These are phyloP conservation scores for Perkinsus olseni DNA, from an alignment of 169 alveolate genomes.

Conservation along the genomic window DNA sequence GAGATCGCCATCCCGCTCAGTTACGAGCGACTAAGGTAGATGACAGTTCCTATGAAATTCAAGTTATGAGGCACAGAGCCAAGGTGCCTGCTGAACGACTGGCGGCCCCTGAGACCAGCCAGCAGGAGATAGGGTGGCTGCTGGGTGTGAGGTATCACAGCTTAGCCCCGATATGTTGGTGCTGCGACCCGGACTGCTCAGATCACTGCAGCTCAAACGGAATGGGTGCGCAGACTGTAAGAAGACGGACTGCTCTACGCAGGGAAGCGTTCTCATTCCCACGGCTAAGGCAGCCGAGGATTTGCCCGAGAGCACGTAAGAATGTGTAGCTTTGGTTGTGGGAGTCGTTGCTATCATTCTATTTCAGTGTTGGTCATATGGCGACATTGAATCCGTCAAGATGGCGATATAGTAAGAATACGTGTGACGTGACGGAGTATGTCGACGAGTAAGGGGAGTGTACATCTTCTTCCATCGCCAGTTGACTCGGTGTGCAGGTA, in stretches of 20 bases:
- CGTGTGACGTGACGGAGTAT: not conserved
- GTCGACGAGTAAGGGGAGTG: not conserved
- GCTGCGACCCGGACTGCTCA: no score
- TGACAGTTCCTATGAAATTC: not conserved
- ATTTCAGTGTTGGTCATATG: not conserved
- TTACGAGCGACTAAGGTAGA: not conserved
- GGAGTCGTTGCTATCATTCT: not conserved
- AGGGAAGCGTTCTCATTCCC: not conserved
- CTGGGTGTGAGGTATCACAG: not conserved
- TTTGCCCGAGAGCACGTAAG: not conserved
- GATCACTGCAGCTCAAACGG: not conserved
- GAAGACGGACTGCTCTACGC: not conserved
- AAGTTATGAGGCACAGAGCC: not conserved
- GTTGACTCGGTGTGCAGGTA: not conserved
- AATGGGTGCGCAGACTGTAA: not conserved
- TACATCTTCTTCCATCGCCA: not conserved
- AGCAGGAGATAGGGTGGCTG: not conserved
- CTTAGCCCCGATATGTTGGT: no score
- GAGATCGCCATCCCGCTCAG: not conserved
- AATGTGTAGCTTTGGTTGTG: not conserved
- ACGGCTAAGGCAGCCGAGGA: not conserved
- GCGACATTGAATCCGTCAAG: not conserved
- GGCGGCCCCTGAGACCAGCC: not conserved
- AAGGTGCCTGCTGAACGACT: not conserved
- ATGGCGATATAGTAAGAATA: not conserved